These are phyloP conservation scores for Hypseocharis bilobata DNA, from an alignment of 441 rosid genomes.

Conservation along the genomic window DNA sequence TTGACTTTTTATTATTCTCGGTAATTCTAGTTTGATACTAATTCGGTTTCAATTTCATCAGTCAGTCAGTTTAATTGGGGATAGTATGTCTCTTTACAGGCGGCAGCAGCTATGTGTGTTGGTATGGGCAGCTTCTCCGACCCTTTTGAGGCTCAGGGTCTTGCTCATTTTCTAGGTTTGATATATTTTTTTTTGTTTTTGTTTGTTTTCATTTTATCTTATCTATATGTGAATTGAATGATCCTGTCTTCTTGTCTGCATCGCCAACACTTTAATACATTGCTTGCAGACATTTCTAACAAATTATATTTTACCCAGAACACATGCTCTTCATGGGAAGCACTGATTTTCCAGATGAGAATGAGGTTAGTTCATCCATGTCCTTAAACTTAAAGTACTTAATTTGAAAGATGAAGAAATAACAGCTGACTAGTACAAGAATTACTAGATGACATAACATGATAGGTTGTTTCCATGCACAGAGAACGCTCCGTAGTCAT, in stretches of 20 bases:
- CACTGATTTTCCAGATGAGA: constrained; percentile 79
- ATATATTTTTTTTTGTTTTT: constrained; percentile 2
- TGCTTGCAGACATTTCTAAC: neutral
- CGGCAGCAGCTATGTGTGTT: constrained; percentile 98
- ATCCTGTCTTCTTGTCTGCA: neutral
- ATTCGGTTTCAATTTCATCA: too few species aligned
- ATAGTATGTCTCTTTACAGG: constrained; percentile 34
- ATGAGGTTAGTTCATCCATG: constrained; percentile 54
- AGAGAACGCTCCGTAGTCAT: too few species aligned
- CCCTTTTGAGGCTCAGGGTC: constrained; percentile 85
- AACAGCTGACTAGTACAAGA: neutral
- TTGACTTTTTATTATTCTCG: too few species aligned
- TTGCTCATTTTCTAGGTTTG: constrained; percentile 88
- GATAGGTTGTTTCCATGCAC: neutral
- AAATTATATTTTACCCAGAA: constrained; percentile 36
- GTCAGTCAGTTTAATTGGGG: too few species aligned
- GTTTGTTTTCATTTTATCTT: neutral
- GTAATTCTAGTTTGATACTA: too few species aligned
- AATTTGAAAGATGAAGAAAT: neutral
- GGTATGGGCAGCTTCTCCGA: constrained; percentile 93
- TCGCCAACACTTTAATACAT: neutral
- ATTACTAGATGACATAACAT: neutral
- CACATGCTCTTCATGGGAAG: constrained; percentile 99
- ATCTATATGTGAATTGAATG: neutral
- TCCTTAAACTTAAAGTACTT: neutral